Percentiles rank a stretch among this genome's conserved stretches.
These are phyloP conservation scores for Mycena belliarum DNA, from an alignment of 768 basidiomycete species.

Conservation along the genomic window DNA sequence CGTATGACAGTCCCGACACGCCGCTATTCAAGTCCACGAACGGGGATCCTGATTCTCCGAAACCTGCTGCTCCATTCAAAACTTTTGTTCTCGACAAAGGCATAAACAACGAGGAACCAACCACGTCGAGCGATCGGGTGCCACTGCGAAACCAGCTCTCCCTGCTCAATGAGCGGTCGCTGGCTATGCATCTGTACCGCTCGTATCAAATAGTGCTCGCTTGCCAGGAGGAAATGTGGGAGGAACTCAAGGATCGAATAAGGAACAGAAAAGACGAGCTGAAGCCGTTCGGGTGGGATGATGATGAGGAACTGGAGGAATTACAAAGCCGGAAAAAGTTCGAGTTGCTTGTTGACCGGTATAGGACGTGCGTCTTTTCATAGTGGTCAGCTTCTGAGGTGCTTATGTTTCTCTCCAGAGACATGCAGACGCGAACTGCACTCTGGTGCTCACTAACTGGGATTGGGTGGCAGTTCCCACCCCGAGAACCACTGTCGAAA, in stretches of 20 bases:
- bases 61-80: conserved; percentile 29
- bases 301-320: conserved; percentile 61
- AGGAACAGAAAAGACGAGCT: conserved; percentile 57
- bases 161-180: conserved; percentile 55
- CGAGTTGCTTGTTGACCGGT: conserved; percentile 59
- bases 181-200: conserved; percentile 71
- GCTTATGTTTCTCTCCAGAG: conserved; percentile 37
- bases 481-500: conserved; percentile 63
- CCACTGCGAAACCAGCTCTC: conserved; percentile 45
- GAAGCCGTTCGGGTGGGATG: conserved; percentile 67
- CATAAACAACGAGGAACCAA: conserved; percentile 42
- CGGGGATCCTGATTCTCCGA: conserved; percentile 16
- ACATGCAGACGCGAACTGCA: conserved; percentile 65
- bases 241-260: conserved; percentile 64
- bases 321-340: conserved; percentile 58
- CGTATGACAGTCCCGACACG: conserved; percentile 14
- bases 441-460: conserved; percentile 64
- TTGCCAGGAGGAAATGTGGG: conserved; percentile 78
- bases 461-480: conserved; percentile 60
- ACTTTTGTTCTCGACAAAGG: conserved; percentile 50
- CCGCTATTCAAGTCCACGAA: not conserved
- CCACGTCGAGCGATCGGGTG: conserved; percentile 35
- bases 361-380: conserved; percentile 44
- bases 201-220: conserved; percentile 64
- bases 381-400: not conserved